Conservation (phyloP, 2,329 filamentous ascomycete species). For the Neophaeococcomyces aloes region DNA sequence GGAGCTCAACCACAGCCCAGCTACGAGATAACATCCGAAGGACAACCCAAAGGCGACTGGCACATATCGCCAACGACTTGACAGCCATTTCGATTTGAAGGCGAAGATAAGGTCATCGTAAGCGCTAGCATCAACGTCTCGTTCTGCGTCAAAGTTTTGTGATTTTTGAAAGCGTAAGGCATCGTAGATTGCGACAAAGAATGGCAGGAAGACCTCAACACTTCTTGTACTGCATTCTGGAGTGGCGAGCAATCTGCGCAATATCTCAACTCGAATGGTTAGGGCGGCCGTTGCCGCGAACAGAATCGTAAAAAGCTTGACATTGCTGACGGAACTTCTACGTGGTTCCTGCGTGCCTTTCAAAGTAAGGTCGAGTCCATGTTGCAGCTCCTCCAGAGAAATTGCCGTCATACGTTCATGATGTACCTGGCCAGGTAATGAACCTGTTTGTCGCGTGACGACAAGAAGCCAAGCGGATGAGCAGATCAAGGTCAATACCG, state of each 20-base stretch:
- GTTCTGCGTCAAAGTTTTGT: conserved; percentile 12
- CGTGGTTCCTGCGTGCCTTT: conserved; percentile 4
- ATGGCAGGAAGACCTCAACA: conserved; percentile 27
- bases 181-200: conserved; percentile 34
- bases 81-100: conserved; percentile 24
- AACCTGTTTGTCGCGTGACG: neutral
- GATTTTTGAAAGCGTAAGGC: conserved; percentile 27
- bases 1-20: conserved; percentile 27
- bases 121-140: conserved; percentile 15
- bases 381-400: neutral
- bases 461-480: conserved; percentile 22
- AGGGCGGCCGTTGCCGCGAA: conserved; percentile 20
- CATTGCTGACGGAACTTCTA: neutral
- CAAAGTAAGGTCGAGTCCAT: neutral
- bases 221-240: conserved; percentile 32
- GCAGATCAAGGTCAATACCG: conserved; percentile 32
- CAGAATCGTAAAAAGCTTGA: conserved; percentile 7
- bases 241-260: conserved; percentile 31
- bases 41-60: conserved; percentile 30
- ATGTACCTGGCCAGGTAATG: neutral
- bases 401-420: neutral
- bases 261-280: conserved; percentile 30
- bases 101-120: conserved; percentile 25
- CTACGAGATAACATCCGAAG: conserved; percentile 29
- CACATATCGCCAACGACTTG: conserved; percentile 30